phyloP scores from a whole-genome alignment of 2,329 filamentous ascomycete genomes.

The Thelonectria rubi region DNA sequence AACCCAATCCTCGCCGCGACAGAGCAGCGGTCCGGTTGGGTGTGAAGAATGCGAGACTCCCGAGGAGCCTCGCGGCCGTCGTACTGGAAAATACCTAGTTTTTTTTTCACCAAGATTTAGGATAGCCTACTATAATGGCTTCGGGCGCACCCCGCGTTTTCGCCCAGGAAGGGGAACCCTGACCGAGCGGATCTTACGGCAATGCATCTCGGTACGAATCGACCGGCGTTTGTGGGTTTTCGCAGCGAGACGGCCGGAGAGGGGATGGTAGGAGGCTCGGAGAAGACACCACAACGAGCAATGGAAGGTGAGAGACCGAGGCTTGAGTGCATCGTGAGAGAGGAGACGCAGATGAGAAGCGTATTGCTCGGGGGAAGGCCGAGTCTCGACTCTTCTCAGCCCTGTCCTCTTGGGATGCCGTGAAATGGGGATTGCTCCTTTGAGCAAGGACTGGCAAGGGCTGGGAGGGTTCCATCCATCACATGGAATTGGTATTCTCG shows the following conservation, averaged over 20 bases:
- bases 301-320: conserved; percentile 2
- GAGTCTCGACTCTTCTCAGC: conserved; percentile 4
- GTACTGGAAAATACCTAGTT: no score
- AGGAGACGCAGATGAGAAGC: no score
- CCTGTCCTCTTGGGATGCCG: not conserved
- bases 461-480: not conserved
- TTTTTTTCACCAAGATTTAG: no score
- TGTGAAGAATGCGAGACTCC: no score
- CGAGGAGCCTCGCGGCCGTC: not conserved
- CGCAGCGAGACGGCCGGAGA: not conserved
- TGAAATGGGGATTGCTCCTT: not conserved
- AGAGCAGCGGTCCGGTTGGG: no score
- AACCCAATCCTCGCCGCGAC: no score
- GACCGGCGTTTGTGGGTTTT: not conserved
- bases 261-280: not conserved
- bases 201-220: not conserved
- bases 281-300: conserved; percentile 16
- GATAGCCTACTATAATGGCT: no score
- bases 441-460: not conserved
- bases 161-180: not conserved
- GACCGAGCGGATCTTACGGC: not conserved
- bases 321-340: conserved; percentile 4
- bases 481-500: conserved; percentile 17
- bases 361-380: not conserved
- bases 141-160: no score